These are phyloP conservation scores for Phytopythium helicoides DNA, from an alignment of 352 stramenopile genomes.

Conservation along the genomic window DNA sequence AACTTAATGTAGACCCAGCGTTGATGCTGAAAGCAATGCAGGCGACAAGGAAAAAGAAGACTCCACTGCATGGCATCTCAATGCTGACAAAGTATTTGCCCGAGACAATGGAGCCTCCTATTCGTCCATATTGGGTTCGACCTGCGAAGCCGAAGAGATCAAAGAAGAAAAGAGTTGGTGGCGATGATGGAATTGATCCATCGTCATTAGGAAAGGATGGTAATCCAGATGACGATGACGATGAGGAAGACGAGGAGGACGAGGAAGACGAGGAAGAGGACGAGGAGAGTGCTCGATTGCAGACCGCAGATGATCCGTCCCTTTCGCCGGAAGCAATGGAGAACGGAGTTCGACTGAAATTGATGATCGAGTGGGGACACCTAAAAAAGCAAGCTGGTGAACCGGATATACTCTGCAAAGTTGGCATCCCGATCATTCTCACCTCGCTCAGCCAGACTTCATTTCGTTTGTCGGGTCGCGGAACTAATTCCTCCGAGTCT, in stretches of 20 bases:
- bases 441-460: slow-evolving; percentile 80
- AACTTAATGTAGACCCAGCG: slow-evolving; percentile 53
- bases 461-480: slow-evolving; percentile 61
- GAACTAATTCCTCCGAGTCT: slow-evolving; percentile 51
- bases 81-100: slow-evolving; percentile 58
- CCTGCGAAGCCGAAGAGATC: slow-evolving; percentile 23
- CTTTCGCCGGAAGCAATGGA: slow-evolving; percentile 85
- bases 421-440: slow-evolving; percentile 81
- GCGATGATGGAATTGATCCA: slow-evolving; percentile 10
- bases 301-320: slow-evolving; percentile 62
- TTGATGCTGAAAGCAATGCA: slow-evolving; percentile 72
- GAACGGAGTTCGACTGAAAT: slow-evolving; percentile 74
- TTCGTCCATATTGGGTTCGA: slow-evolving; percentile 83
- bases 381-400: slow-evolving; percentile 69
- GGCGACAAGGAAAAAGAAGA: slow-evolving; percentile 46
- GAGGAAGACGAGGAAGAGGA: slow-evolving; percentile 59
- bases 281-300: slow-evolving; percentile 48
- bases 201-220: neutral
- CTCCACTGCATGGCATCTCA: slow-evolving; percentile 49
- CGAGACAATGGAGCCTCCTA: slow-evolving; percentile 66
- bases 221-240: slow-evolving; percentile 26
- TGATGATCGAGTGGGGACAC: slow-evolving; percentile 78
- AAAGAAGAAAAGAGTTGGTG: slow-evolving; percentile 16
- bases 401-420: slow-evolving; percentile 75
- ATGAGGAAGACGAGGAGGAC: slow-evolving; percentile 49